Percentiles rank a stretch among this genome's conserved stretches.
Conservation (phyloP, 2,329 filamentous ascomycete genomes). For the Colletotrichum orbiculare region DNA sequence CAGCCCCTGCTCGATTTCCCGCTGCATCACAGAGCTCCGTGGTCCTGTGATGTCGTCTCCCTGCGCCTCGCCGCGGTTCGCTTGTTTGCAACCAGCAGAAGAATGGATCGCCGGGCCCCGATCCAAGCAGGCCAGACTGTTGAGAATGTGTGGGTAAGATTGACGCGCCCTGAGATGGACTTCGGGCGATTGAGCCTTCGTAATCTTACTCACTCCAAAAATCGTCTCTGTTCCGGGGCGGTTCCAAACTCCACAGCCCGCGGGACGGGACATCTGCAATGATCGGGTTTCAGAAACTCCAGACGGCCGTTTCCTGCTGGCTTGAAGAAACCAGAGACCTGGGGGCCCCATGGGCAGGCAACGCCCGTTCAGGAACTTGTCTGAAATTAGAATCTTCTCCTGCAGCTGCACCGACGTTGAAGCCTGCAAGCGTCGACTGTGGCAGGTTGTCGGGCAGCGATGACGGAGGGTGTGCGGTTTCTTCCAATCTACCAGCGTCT, state of each 20-base stretch:
- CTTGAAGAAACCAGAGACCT: neutral
- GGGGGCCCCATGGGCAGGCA: neutral
- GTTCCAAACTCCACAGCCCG: conserved; percentile 13
- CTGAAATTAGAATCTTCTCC: too few relatives aligned
- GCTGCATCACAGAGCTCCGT: conserved; percentile 31
- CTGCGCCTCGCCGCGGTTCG: conserved; percentile 32
- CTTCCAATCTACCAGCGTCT: too few relatives aligned
- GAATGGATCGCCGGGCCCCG: conserved; percentile 28
- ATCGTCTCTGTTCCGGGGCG: neutral
- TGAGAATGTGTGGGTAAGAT: conserved; percentile 28
- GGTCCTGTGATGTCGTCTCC: conserved; percentile 35
- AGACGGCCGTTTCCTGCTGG: conserved; percentile 14
- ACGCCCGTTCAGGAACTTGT: too few relatives aligned
- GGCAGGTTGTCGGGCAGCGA: too few relatives aligned
- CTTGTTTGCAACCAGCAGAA: conserved; percentile 16
- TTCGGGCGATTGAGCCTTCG: neutral
- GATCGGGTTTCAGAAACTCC: conserved; percentile 31
- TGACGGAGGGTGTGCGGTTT: too few relatives aligned
- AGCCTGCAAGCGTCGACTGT: too few relatives aligned
- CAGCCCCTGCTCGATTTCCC: conserved; percentile 16
- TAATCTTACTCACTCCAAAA: neutral
- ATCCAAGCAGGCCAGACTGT: conserved; percentile 10
- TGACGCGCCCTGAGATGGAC: too few relatives aligned
- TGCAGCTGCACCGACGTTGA: too few relatives aligned
- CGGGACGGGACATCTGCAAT: conserved; percentile 33